Percentiles rank a stretch among this genome's conserved stretches.
These are phyloP conservation scores for Aspergillus haitiensis DNA, from an alignment of 495 filamentous ascomycete genomes.

Conservation along the genomic window DNA sequence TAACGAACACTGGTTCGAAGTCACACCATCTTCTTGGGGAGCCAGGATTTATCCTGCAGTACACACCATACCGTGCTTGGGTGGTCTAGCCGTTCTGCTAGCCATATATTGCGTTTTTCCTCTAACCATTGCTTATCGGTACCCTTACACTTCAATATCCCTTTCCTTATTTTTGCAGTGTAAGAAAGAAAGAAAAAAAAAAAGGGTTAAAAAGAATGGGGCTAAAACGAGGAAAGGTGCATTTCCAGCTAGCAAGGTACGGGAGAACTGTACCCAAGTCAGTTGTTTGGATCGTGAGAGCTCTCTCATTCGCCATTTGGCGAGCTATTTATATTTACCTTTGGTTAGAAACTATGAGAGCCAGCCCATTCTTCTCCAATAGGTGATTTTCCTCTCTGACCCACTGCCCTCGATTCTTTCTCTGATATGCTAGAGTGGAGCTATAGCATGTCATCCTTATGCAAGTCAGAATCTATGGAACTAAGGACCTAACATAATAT, in stretches of 20 bases:
- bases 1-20: slow-evolving; percentile 42
- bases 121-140: slow-evolving; percentile 6
- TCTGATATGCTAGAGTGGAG: background rate
- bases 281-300: slow-evolving; percentile 53
- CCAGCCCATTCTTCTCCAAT: slow-evolving; percentile 8
- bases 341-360: slow-evolving; percentile 34
- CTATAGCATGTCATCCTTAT: slow-evolving; percentile 52
- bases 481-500: slow-evolving; percentile 65
- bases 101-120: slow-evolving; percentile 41
- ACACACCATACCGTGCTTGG: slow-evolving; percentile 58
- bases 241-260: slow-evolving; percentile 55
- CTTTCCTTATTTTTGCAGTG: slow-evolving; percentile 23
- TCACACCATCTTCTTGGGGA: slow-evolving; percentile 67
- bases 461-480: slow-evolving; percentile 63
- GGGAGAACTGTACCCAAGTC: slow-evolving; percentile 70
- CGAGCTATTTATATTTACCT: slow-evolving; percentile 38
- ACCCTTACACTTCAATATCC: background rate
- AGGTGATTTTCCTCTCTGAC: too few relatives aligned
- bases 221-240: background rate
- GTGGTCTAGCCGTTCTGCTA: slow-evolving; percentile 60
- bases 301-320: slow-evolving; percentile 61
- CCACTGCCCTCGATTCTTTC: too few relatives aligned
- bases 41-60: slow-evolving; percentile 62
- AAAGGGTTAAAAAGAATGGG: too few relatives aligned
- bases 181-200: slow-evolving; percentile 35